Evolutionary conservation across 371 early-diverging fungal genomes (phyloP).

Genomic region (Entomophthora muscae): DNA sequence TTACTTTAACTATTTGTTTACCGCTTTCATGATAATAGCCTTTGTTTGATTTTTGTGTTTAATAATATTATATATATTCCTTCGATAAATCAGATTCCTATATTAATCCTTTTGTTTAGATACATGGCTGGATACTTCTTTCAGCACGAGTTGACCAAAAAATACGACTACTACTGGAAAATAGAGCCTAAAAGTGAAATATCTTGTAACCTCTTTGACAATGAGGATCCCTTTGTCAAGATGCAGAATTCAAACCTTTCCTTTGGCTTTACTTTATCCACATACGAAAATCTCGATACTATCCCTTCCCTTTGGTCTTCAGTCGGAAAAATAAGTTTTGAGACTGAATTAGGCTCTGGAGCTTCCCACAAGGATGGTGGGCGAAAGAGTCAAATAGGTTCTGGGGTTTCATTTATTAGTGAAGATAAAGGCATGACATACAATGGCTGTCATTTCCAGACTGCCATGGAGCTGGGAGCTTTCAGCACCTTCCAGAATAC

Average conservation of each 20-base stretch:
- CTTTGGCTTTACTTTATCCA: slow-evolving; percentile 67
- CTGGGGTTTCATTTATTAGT: too few species aligned
- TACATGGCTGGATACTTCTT: slow-evolving; percentile 67
- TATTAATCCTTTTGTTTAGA: background rate
- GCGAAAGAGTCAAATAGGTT: too few species aligned
- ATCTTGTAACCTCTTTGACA: slow-evolving; percentile 65
- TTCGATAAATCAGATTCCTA: background rate
- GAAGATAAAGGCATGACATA: background rate
- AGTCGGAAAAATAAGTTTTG: background rate
- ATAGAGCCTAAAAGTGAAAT: slow-evolving; percentile 79
- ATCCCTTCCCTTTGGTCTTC: slow-evolving; percentile 64
- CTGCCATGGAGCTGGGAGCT: slow-evolving; percentile 86
- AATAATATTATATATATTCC: background rate
- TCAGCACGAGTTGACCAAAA: slow-evolving; percentile 49
- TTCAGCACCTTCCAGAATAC: slow-evolving; percentile 55
- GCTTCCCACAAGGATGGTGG: background rate
- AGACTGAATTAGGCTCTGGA: background rate
- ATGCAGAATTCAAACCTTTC: slow-evolving; percentile 64
- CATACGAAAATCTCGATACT: slow-evolving; percentile 57
- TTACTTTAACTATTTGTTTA: background rate
- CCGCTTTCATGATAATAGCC: background rate
- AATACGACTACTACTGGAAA: slow-evolving; percentile 88
- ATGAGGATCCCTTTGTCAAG: slow-evolving; percentile 76
- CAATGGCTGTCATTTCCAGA: slow-evolving; percentile 77
- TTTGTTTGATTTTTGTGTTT: background rate